phyloP scores from a whole-genome alignment of 257 asterid species.

The Nicotiana sylvestris region DNA sequence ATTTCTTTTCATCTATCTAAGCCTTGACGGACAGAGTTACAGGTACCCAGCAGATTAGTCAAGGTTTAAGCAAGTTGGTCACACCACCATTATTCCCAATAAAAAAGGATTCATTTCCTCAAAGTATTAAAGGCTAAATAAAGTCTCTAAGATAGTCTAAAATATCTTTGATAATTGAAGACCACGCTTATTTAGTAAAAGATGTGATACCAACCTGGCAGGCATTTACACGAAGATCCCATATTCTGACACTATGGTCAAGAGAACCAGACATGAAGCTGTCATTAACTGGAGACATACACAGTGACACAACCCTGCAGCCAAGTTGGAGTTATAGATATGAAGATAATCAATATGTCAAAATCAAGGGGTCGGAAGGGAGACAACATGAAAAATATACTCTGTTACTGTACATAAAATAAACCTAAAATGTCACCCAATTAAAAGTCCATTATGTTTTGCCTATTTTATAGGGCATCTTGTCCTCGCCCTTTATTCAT shows the following conservation, averaged over 20 bases:
- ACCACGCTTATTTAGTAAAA: background rate
- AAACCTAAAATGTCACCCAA: background rate
- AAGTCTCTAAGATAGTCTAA: background rate
- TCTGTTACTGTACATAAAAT: background rate
- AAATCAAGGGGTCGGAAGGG: slow-evolving; percentile 10
- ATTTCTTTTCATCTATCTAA: background rate
- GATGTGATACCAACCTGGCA: slow-evolving; percentile 75
- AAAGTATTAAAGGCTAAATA: background rate
- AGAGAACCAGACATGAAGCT: slow-evolving; percentile 98
- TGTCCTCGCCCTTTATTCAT: background rate
- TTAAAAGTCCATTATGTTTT: background rate
- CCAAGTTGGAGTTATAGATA: slow-evolving; percentile 17
- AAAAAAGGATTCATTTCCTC: background rate
- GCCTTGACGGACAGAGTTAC: background rate
- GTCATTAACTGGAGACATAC: slow-evolving; percentile 95
- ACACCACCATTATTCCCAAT: background rate
- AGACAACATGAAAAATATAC: background rate
- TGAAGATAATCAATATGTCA: background rate
- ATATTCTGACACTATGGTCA: slow-evolving; percentile 85
- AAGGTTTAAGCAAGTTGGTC: background rate
- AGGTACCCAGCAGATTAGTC: background rate
- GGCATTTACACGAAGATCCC: slow-evolving; percentile 96
- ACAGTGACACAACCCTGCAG: slow-evolving; percentile 81
- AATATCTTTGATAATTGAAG: background rate
- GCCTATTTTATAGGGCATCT: background rate